phyloP scores from a whole-genome alignment of 2,329 filamentous ascomycete species.

The Neonectria ditissima region DNA sequence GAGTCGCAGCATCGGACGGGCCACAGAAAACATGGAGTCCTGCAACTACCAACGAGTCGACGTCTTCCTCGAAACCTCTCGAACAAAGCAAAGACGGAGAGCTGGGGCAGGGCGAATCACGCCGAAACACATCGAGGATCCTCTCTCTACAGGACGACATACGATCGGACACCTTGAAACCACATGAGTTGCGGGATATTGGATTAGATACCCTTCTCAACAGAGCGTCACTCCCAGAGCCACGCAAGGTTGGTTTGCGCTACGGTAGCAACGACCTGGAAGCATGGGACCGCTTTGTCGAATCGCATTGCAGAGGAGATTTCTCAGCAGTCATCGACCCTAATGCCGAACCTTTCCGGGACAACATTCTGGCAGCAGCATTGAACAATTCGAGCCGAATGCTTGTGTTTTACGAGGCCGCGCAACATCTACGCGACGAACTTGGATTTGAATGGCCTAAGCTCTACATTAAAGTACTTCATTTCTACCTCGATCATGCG shows the following conservation, averaged over 20 bases:
- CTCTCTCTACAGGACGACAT: neutral
- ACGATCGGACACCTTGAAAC: neutral
- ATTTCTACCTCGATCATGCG: slow-evolving; percentile 55
- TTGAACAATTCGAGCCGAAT: slow-evolving; percentile 43
- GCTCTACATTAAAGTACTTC: slow-evolving; percentile 61
- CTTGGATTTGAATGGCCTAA: slow-evolving; percentile 60
- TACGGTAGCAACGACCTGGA: slow-evolving; percentile 40
- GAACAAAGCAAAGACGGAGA: slow-evolving; percentile 36
- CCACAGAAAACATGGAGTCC: slow-evolving; percentile 18
- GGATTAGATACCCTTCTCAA: slow-evolving; percentile 22
- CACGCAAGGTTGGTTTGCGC: slow-evolving; percentile 32
- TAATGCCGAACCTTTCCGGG: slow-evolving; percentile 44
- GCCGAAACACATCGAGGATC: neutral
- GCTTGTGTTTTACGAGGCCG: slow-evolving; percentile 42
- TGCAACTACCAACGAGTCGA: slow-evolving; percentile 12
- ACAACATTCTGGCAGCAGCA: slow-evolving; percentile 47
- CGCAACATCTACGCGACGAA: slow-evolving; percentile 50
- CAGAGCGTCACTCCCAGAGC: slow-evolving; percentile 36
- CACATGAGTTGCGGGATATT: slow-evolving; percentile 2
- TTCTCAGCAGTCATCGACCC: slow-evolving; percentile 36
- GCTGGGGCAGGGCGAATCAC: slow-evolving; percentile 31
- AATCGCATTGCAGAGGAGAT: slow-evolving; percentile 34
- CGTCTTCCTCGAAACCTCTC: slow-evolving; percentile 15
- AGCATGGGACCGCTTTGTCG: slow-evolving; percentile 45
- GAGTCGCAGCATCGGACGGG: slow-evolving; percentile 14